phyloP scores from a whole-genome alignment of 805 yeast species.

The Yamadazyma takamatsuzukensis region DNA sequence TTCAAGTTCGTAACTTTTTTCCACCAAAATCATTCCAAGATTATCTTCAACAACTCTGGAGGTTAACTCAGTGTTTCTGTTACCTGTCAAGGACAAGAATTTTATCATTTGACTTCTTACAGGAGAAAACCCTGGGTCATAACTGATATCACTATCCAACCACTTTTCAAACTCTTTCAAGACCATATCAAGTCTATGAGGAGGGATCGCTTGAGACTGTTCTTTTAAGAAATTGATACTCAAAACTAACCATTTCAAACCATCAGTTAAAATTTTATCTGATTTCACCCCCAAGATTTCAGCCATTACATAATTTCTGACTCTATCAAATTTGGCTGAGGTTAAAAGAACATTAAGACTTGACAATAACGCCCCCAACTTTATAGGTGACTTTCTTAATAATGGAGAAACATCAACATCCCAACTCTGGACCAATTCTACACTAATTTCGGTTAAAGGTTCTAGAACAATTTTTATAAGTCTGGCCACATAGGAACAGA shows the following conservation, averaged over 20 bases:
- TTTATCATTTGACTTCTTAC: conserved; percentile 50
- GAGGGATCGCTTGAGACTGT: conserved; percentile 46
- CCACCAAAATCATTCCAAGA: conserved; percentile 35
- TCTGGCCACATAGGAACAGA: conserved; percentile 18
- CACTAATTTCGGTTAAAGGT: conserved; percentile 14
- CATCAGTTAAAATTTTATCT: conserved; percentile 37
- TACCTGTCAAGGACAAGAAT: conserved; percentile 27
- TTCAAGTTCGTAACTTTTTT: conserved; percentile 39
- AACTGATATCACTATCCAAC: conserved; percentile 61
- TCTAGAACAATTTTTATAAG: conserved; percentile 12
- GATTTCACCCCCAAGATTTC: conserved; percentile 55
- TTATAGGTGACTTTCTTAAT: conserved; percentile 28
- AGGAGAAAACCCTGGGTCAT: conserved; percentile 49
- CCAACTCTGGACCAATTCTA: conserved; percentile 17
- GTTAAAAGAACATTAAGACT: conserved; percentile 36
- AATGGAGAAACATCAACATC: conserved; percentile 29
- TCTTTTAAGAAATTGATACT: conserved; percentile 38
- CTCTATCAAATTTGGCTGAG: conserved; percentile 41
- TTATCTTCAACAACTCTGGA: conserved; percentile 34
- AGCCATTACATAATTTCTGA: conserved; percentile 60
- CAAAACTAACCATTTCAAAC: conserved; percentile 46
- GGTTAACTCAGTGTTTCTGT: conserved; percentile 5
- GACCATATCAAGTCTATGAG: conserved; percentile 63
- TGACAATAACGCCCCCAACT: conserved; percentile 22
- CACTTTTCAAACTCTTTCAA: conserved; percentile 50